These are phyloP conservation scores for Mycothermus thermophilus DNA, from an alignment of 495 filamentous ascomycete species.

Conservation along the genomic window DNA sequence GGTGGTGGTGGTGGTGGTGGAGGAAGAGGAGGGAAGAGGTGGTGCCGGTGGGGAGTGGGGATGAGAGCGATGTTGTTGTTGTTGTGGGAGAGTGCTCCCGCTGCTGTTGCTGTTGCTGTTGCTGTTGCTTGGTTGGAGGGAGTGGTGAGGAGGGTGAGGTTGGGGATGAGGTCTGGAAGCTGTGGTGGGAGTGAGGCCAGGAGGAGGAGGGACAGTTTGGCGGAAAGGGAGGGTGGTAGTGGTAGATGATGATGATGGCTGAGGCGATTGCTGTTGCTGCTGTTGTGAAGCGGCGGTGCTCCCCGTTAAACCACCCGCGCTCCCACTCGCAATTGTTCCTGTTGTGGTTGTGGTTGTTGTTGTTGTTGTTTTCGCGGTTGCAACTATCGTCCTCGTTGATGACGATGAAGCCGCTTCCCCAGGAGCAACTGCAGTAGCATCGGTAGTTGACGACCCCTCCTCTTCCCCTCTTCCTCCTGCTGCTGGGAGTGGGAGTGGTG, in stretches of 20 bases:
- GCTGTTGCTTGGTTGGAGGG: not conserved
- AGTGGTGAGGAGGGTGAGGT: not conserved
- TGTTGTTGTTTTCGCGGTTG: not conserved
- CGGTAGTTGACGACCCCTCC: too few species aligned
- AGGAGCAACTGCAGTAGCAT: too few species aligned
- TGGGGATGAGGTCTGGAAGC: too few species aligned
- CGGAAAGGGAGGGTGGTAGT: too few species aligned
- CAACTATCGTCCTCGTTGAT: not conserved
- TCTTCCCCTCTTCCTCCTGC: too few species aligned
- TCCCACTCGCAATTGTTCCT: too few species aligned
- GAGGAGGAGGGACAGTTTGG: too few species aligned
- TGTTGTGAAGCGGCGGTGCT: not conserved
- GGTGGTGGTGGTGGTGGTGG: not conserved
- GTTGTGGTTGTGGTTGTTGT: slow-evolving; percentile 1
- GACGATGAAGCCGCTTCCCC: too few species aligned
- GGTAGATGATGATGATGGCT: too few species aligned
- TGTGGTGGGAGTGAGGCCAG: too few species aligned
- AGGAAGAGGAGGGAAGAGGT: not conserved
- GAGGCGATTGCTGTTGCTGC: not conserved
- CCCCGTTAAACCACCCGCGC: too few species aligned
- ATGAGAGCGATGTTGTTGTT: not conserved
- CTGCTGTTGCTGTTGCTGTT: slow-evolving; percentile 1
- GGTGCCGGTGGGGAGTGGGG: not conserved
- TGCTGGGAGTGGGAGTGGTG: too few species aligned
- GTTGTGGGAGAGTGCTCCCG: not conserved